A percentile compares a stretch with the other conserved stretches of the same genome.
Conservation (phyloP, 768 basidiomycete genomes). For the Rhizopogon vinicolor region DNA sequence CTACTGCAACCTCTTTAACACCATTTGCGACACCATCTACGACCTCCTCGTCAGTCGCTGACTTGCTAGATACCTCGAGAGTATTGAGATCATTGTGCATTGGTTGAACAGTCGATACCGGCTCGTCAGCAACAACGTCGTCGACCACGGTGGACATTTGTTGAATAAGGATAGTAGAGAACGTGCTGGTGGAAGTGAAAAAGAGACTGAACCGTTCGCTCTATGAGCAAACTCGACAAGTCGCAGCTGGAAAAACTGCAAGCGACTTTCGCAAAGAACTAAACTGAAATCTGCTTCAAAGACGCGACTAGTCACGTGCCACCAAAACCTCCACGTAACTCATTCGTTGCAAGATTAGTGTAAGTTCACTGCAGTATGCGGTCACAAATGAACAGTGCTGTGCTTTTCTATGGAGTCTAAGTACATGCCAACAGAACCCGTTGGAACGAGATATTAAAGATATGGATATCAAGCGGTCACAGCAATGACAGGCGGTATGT, state of each 20-base stretch:
- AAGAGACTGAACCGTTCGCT: background rate
- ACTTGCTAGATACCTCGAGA: background rate
- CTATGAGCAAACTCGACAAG: conserved; percentile 1
- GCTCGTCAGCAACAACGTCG: background rate
- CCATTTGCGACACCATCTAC: background rate
- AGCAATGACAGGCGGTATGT: conserved; percentile 11
- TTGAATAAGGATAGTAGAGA: conserved; percentile 8
- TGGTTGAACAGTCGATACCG: conserved; percentile 6
- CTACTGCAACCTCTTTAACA: background rate
- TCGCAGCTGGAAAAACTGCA: conserved; percentile 5
- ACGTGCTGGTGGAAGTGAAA: conserved; percentile 1
- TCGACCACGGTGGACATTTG: conserved; percentile 3
- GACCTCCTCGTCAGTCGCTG: background rate
- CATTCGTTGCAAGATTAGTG: too few relatives aligned
- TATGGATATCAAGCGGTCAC: background rate
- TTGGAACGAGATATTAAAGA: background rate
- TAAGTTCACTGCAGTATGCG: background rate
- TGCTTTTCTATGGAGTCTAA: background rate
- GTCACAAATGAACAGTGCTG: background rate
- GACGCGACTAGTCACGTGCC: conserved; percentile 5
- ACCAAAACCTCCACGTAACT: too few relatives aligned
- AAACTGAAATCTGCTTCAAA: conserved; percentile 2
- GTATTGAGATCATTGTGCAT: background rate
- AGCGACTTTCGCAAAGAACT: conserved; percentile 1
- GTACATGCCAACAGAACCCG: background rate